Evolutionary conservation across 106 monocot species (phyloP).

Genomic region (Chionographis japonica): DNA sequence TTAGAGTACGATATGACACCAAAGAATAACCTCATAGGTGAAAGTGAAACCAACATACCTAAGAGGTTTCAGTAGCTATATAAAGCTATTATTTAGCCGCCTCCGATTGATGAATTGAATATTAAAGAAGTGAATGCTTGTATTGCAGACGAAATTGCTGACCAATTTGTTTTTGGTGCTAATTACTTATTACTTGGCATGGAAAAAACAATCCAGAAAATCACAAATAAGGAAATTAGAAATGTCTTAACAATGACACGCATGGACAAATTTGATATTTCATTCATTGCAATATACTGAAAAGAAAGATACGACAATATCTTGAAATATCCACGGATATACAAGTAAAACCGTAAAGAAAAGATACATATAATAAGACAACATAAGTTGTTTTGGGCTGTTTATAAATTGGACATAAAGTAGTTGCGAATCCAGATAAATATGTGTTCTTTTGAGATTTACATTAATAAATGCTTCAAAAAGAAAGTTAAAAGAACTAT

Average conservation of each 20-base stretch:
- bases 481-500: conserved; percentile 73
- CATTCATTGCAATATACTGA: conserved; percentile 95
- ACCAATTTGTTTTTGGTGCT: conserved; percentile 38
- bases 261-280: conserved; percentile 72
- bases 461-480: conserved; percentile 82
- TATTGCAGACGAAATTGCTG: conserved; percentile 30
- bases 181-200: conserved; percentile 28
- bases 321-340: conserved; percentile 57
- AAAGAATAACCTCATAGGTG: conserved; percentile 74
- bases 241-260: conserved; percentile 84
- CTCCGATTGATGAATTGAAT: conserved; percentile 69
- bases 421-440: conserved; percentile 93
- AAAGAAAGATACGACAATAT: conserved; percentile 76
- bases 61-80: conserved; percentile 90
- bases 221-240: conserved; percentile 76
- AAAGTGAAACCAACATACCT: conserved; percentile 82
- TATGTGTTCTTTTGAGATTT: conserved; percentile 58
- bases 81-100: conserved; percentile 75
- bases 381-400: conserved; percentile 92
- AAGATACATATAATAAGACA: conserved; percentile 37
- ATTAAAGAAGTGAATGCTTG: conserved; percentile 81
- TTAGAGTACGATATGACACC: conserved; percentile 91
- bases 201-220: conserved; percentile 29
- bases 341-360: conserved; percentile 25
- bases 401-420: conserved; percentile 73